phyloP scores from a whole-genome alignment of 208 protist genomes.

The Leishmania tarentolae region DNA sequence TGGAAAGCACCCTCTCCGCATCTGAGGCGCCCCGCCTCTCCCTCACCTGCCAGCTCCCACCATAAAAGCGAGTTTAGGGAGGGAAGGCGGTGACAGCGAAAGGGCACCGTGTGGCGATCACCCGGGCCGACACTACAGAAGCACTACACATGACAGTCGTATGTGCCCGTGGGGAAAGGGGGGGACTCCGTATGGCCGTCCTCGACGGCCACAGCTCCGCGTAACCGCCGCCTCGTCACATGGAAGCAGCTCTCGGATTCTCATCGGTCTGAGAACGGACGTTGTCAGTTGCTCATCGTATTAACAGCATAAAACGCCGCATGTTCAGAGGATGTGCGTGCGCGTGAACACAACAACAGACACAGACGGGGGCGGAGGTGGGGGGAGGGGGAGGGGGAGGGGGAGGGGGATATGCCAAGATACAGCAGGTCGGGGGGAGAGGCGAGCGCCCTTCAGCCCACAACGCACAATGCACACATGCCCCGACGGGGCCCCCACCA shows the following conservation, averaged over 20 bases:
- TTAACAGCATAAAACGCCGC: too few species aligned
- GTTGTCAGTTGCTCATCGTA: too few species aligned
- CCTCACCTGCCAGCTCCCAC: not conserved
- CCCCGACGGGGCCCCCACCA: not conserved
- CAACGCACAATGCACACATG: not conserved
- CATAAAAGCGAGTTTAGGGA: not conserved
- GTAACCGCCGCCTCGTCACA: not conserved
- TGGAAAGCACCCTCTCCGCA: not conserved
- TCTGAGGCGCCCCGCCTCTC: not conserved
- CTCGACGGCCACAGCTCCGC: not conserved
- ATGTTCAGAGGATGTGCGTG: too few species aligned
- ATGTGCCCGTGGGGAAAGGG: not conserved
- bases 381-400: too few species aligned
- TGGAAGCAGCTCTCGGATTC: not conserved
- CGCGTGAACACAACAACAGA: not conserved
- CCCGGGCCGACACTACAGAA: not conserved
- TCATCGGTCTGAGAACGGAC: too few species aligned
- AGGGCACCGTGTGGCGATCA: not conserved
- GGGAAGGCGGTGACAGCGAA: not conserved
- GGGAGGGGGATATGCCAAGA: not conserved
- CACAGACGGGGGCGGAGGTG: too few species aligned
- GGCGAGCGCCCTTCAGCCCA: not conserved
- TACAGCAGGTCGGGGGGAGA: not conserved
- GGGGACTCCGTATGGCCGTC: not conserved
- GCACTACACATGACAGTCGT: not conserved